Base-by-base conservation (phyloP, 768 basidiomycete species). In the Russula virescens region DNA sequence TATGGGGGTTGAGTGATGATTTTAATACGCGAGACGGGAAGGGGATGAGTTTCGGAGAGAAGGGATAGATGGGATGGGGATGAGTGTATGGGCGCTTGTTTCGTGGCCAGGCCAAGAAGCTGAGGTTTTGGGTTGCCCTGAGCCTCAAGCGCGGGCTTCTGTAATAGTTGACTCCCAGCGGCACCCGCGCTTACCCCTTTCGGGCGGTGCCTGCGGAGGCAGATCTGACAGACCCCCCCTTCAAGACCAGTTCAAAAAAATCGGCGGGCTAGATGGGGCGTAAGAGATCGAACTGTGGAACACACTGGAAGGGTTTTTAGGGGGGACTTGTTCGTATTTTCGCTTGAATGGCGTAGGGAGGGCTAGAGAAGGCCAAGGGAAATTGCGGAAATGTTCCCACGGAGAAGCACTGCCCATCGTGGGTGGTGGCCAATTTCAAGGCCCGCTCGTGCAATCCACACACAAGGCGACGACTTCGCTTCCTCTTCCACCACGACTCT, bases 341-440 rank as follows among this genome's bases (percentile, higher is more conserved):
- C 9, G 13, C 52, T n/a, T 11, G 50, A 57, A 48, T 25, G 50
- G 25, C 43, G 25, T 31, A 31, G 31, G 43, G 25, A 23, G 59
- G 52, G 58, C 59, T 38, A 63, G 58, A 56, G 42, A 34, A 52
- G 53, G 63, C 38, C n/a, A 54, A 58, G 63, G 59, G 58, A 66
- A 66, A 55, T 60, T 59, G 63, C 63, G 54, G 64, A 34, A 49
- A 21, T 26, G 25, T 63, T 66, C 65, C 58, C 65, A 66, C 65
- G 65, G n/a, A 16, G 62, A 60, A 64, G 64, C 66, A 59, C 46
- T 59, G 62, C 50, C 49, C 64, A 66, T 62, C 60, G 64, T 66
- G 66, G 60, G 66, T 67, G 66, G 61, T 66, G 66, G 66, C 66
- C 64, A 62, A 66, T 56, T 67, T 67, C 55, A 67, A 67, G 60